Evolutionary conservation across 1,284 basidiomycete species (phyloP), one percentile per base, ranked within the genome.

Genomic region (Ceratobasidium papillatum): DNA sequence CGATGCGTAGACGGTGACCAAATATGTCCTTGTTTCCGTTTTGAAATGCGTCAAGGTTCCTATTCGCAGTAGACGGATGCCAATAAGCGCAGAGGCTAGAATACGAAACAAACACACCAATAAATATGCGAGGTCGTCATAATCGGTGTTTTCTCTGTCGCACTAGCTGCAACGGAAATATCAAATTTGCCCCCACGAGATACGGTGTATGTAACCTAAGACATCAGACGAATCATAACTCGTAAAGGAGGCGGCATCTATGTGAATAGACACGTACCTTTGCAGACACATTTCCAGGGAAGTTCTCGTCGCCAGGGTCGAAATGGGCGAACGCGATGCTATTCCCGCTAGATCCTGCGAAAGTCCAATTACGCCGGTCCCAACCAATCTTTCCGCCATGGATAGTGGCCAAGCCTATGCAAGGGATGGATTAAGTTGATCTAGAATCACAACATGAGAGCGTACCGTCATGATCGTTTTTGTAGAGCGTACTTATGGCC

Each of bases 11-110:
- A 61, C 80, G 77, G 76, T 87, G 86, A 7, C 82, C 79, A 11
- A 87, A 82, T 25, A 87, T 81, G 41, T 85, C 81, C 56, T 82
- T 82, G n/a, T 83, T 80, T 19, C 34, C 56, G 74, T 84, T 81
- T 76, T 86, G 83, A 81, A 87, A 89, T 1, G 85, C 87, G 76
- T 88, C 87, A 22, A 89, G 81, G 77, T 89, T 89, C 87, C 86
- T 88, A 79, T 79, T 19, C 19, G 75, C 74, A 62, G 78, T 77
- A 89, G 89, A 86, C 86, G 88, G 79, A 22, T 76, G 66, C 62
- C 19, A 22, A 22, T 32, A 14, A 2, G 54, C 54, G 30, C 30
- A 17, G 12, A 59, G 38, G 19, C 7, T 38, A 38, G 1, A 17
- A 38, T 19, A 19, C n/a, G n/a, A 32, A 22, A 38, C n/a, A 34